A percentile compares a stretch with the other conserved stretches of the same genome.
Evolutionary conservation across 805 yeast genomes (phyloP).

Genomic region (Kregervanrija delftensis): DNA sequence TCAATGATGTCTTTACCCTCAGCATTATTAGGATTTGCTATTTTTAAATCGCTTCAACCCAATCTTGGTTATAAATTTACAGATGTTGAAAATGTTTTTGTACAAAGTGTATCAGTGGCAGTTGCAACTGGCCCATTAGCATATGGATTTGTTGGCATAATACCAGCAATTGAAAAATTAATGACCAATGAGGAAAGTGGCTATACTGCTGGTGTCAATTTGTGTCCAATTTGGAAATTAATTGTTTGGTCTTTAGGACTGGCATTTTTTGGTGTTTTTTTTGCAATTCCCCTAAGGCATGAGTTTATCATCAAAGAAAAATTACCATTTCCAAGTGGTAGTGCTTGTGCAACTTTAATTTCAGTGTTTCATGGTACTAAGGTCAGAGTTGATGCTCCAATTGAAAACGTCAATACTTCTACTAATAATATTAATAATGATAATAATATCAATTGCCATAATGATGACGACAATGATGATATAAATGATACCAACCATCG

Average conservation of each 20-base stretch:
- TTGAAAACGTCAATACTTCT: not conserved
- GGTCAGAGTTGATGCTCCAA: constrained; percentile 2
- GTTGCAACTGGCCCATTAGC: constrained; percentile 97
- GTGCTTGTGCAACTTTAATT: constrained; percentile 91
- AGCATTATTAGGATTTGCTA: constrained; percentile 79
- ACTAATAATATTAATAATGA: not conserved
- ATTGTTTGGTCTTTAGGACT: constrained; percentile 80
- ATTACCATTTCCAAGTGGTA: constrained; percentile 89
- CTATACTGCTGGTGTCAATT: constrained; percentile 30
- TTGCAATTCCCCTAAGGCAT: constrained; percentile 81
- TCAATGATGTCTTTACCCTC: constrained; percentile 98
- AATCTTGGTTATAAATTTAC: constrained; percentile 43
- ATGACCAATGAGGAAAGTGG: constrained; percentile 76
- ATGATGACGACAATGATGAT: not conserved
- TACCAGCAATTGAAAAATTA: constrained; percentile 93
- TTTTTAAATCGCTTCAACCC: constrained; percentile 53
- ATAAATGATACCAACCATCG: not conserved
- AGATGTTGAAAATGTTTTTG: constrained; percentile 91
- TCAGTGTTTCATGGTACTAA: constrained; percentile 72
- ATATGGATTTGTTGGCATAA: constrained; percentile 89
- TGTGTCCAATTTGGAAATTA: constrained; percentile 41
- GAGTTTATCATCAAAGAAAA: constrained; percentile 86
- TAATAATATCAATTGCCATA: not conserved
- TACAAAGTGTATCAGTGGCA: constrained; percentile 91
- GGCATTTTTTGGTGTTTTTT: constrained; percentile 92